Conservation (phyloP, 2,329 filamentous ascomycete genomes). For the Hymenoscyphus fraxineus region DNA sequence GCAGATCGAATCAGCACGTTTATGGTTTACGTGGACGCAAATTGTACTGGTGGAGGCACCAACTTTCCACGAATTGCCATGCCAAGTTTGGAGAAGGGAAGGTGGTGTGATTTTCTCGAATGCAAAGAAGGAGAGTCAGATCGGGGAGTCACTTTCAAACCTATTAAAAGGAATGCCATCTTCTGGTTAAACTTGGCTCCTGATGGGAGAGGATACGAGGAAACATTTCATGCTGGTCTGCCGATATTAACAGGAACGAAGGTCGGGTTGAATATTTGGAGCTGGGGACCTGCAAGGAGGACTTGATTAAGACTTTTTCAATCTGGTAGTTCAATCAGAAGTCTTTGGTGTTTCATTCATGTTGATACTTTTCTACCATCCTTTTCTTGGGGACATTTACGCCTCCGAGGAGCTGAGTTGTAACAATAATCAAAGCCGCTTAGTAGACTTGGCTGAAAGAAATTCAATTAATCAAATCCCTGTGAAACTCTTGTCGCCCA, state of each 20-base stretch:
- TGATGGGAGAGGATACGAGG: constrained; percentile 53
- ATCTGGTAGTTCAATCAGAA: background rate
- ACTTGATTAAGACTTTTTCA: constrained; percentile 1
- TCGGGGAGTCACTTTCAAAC: constrained; percentile 53
- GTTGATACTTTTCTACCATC: background rate
- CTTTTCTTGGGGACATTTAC: too few relatives aligned
- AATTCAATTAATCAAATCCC: too few relatives aligned
- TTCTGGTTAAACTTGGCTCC: constrained; percentile 58
- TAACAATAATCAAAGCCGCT: too few relatives aligned
- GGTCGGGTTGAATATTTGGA: constrained; percentile 63
- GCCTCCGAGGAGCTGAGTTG: too few relatives aligned
- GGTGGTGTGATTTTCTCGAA: constrained; percentile 57
- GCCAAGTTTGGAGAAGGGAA: constrained; percentile 37
- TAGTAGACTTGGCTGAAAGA: too few relatives aligned
- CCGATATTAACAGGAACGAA: constrained; percentile 54
- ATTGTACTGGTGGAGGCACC: constrained; percentile 56
- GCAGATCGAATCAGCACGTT: constrained; percentile 51
- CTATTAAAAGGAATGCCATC: constrained; percentile 54
- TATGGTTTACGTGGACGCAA: constrained; percentile 55
- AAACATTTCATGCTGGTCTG: constrained; percentile 59
- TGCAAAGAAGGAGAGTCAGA: constrained; percentile 36
- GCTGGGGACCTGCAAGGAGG: constrained; percentile 42
- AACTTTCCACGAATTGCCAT: constrained; percentile 52
- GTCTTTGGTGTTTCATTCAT: background rate
- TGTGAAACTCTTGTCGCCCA: too few relatives aligned